Evolutionary conservation across 2,329 filamentous ascomycete genomes (phyloP), one percentile per base, ranked within the genome.

Genomic region (Aspergillus unguis): DNA sequence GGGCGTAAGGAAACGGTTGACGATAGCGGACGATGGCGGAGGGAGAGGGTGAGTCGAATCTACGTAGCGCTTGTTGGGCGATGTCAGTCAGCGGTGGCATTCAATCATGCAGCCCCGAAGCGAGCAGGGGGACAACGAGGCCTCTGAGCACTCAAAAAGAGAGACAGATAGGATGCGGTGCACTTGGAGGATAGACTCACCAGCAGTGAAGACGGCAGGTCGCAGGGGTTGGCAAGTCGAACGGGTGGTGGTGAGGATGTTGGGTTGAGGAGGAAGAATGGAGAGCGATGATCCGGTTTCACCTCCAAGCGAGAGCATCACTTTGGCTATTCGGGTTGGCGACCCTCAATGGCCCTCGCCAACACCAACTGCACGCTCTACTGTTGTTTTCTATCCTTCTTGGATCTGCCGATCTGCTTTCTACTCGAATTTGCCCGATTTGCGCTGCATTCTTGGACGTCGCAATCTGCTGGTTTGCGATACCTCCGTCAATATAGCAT

Each of bases 41-140:
- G 51, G 52, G 50, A 58, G 59, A 58, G 61, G 61, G 60, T 61
- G 54, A 62, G 61, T 62, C 58, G 57, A 48, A 65, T 57, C 65
- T 67, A 68, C 60, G 61, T 69, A 69, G 69, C 64, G 66, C 62
- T 68, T 65, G 62, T 53, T 53, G 51, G 65, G 65, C 63, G 62
- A 65, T 64, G 68, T 72, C 67, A 73, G 68, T 72, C 67, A 73
- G 70, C 68, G 68, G 60, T 70, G 68, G 61, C 61, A 66, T 68
- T 17, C 62, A 61, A 66, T 65, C 62, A 62, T 58, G 60, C 61
- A 63, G 60, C 62, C 55, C 59, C 45, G 54, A 61, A 58, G 54
- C 48, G 44, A 54, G 40, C 53, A 48, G 58, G 56, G 58, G 48
- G 58, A 52, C 48, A 45, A 40, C 52, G 36, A 53, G 43, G 26